Conservation (phyloP, 768 basidiomycete species). For the Lyophyllum semitale region DNA sequence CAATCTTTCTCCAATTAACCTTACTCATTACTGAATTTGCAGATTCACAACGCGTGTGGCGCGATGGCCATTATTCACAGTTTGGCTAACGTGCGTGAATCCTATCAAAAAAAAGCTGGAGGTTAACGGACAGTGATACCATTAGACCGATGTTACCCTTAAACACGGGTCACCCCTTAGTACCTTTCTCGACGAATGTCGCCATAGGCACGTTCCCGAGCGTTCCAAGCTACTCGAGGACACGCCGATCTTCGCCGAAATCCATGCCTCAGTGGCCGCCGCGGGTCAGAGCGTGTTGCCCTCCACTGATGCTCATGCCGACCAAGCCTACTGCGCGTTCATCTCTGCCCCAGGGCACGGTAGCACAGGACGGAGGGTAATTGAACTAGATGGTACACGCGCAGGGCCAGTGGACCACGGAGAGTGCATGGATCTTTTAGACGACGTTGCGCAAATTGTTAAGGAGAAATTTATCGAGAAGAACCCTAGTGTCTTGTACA, state of each 20-base stretch:
- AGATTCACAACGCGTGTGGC: conserved; percentile 6
- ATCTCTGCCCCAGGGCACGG: conserved; percentile 6
- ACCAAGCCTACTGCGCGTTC: conserved; percentile 4
- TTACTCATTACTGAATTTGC: not conserved
- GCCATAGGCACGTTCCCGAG: not conserved
- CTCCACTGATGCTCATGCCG: not conserved
- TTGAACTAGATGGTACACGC: conserved; percentile 1
- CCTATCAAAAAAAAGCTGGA: not conserved
- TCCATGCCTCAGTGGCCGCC: conserved; percentile 4
- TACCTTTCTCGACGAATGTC: not conserved
- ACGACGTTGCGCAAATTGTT: not conserved
- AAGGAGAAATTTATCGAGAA: conserved; percentile 1
- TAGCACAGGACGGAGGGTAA: not conserved
- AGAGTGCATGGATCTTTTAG: conserved; percentile 4
- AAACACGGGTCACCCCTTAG: not conserved
- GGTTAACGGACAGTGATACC: not conserved
- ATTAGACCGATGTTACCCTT: not conserved
- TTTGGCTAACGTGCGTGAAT: conserved; percentile 2
- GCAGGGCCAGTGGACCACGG: conserved; percentile 1
- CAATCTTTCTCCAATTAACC: not conserved
- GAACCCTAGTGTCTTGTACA: conserved; percentile 5
- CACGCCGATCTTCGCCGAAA: not conserved
- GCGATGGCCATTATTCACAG: conserved; percentile 9
- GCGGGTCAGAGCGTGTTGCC: conserved; percentile 1
- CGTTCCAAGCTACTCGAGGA: conserved; percentile 3